Evolutionary conservation across 2,329 filamentous ascomycete species (phyloP), one percentile per base, ranked within the genome.

Genomic region (Monilinia vaccinii-corymbosi): DNA sequence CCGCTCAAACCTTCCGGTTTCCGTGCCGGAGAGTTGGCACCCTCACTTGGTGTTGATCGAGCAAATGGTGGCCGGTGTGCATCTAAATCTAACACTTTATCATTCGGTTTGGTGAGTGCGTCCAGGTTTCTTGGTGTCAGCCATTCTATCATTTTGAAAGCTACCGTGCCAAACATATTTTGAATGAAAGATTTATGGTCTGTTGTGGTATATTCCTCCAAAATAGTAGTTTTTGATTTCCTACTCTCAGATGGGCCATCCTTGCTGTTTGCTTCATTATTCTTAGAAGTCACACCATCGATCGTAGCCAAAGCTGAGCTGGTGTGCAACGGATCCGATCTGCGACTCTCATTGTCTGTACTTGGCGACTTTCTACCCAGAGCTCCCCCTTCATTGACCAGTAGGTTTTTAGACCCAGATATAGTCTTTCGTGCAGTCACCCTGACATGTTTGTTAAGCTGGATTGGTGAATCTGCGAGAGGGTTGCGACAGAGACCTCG

Each of bases 131-230:
- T 77, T 0, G 83, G 83, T 1, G 83, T 84, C n/a, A 88, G 73
- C 84, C 84, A 88, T 69, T 88, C 85, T 4, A 88, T 68, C 83
- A 87, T 87, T 67, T 84, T 86, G 71, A 87, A 84, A 13, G 85
- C 80, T 13, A 81, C 81, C 0, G 84, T 86, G 8, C 79, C 83
- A 66, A 88, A 87, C 9, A 86, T 74, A 63, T 85, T 85, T 65
- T 87, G 84, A 2, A 81, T 80, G 60, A 86, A 82, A 2, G 83
- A 85, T 66, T 82, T 83, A 1, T 77, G 77, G 65, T 87, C 84
- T 65, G 80, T 84, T 51, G 71, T 70, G 68, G 71, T 67, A 14
- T 62, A 59, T 51, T 68, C 62, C n/a, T 68, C 64, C 32, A 69
- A 42, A 21, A 52, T 58, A 7, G 28, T 36, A 5, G 46, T 16